Evolutionary conservation across 2,329 filamentous ascomycete genomes (phyloP).

Genomic region (Pseudodiploospora longispora): DNA sequence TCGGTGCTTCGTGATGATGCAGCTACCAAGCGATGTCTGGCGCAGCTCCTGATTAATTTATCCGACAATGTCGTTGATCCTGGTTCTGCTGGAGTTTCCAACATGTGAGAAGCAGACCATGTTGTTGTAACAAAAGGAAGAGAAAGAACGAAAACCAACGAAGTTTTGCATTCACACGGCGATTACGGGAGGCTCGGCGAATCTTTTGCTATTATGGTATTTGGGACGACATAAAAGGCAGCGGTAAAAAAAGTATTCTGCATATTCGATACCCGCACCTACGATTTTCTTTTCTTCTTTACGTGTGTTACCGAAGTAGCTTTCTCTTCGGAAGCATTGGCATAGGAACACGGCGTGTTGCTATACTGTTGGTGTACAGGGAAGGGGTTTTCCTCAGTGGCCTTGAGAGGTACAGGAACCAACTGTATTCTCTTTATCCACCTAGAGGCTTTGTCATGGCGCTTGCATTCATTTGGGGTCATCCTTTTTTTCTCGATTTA

Average conservation of each 20-base stretch:
- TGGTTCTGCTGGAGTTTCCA: conserved; percentile 24
- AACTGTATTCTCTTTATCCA: no score
- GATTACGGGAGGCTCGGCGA: conserved; percentile 18
- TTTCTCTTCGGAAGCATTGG: conserved; percentile 1
- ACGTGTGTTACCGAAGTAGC: conserved; percentile 2
- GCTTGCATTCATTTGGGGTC: no score
- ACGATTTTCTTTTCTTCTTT: neutral
- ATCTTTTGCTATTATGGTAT: conserved; percentile 19
- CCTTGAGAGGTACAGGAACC: no score
- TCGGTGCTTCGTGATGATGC: conserved; percentile 94
- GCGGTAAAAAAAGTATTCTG: conserved; percentile 23
- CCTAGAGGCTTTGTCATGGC: no score
- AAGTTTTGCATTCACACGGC: conserved; percentile 7
- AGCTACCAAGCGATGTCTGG: conserved; percentile 92
- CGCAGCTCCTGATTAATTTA: conserved; percentile 94
- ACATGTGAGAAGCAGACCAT: conserved; percentile 19
- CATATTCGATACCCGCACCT: conserved; percentile 24
- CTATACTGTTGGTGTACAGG: neutral
- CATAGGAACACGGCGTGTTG: neutral
- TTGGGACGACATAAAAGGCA: conserved; percentile 20
- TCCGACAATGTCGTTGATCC: conserved; percentile 71
- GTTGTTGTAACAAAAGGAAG: neutral
- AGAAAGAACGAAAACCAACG: neutral
- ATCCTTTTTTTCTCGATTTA: no score
- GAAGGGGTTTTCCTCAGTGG: no score